Percentiles rank a stretch among this genome's conserved stretches.
Conservation (phyloP, 352 stramenopile genomes). For the Phytophthora kernoviae region DNA sequence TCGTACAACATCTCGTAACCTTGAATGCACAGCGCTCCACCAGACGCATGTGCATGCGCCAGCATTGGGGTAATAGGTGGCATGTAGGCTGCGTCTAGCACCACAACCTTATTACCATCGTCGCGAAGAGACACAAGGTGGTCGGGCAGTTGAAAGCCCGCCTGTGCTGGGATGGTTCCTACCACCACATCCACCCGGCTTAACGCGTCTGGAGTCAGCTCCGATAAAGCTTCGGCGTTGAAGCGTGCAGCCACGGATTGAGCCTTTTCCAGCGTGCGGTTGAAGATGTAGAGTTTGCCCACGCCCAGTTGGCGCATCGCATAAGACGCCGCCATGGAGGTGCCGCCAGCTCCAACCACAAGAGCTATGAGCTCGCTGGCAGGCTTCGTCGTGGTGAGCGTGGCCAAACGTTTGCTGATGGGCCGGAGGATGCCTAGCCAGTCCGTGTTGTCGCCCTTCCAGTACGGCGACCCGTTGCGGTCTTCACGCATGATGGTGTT, state of each 20-base stretch:
- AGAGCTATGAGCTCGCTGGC: conserved; percentile 50
- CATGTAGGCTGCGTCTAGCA: conserved; percentile 99
- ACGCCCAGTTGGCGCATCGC: conserved; percentile 89
- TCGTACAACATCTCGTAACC: conserved; percentile 99
- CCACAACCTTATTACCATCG: conserved; percentile 59
- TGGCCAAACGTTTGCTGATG: conserved; percentile 69
- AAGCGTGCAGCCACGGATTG: conserved; percentile 90
- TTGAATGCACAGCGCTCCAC: conserved; percentile 89
- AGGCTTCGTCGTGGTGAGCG: conserved; percentile 10
- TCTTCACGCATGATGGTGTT: conserved; percentile 95
- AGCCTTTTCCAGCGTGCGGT: conserved; percentile 95
- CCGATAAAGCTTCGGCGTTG: conserved; percentile 68
- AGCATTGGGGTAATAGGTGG: conserved; percentile 95
- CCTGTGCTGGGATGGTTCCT: conserved; percentile 94
- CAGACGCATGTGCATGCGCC: conserved; percentile 81
- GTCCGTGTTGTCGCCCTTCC: conserved; percentile 98
- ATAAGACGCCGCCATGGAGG: conserved; percentile 95
- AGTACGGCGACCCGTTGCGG: conserved; percentile 43
- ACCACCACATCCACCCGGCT: conserved; percentile 91
- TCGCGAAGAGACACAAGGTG: conserved; percentile 50
- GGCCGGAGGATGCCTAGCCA: conserved; percentile 97
- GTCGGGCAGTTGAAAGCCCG: conserved; percentile 80
- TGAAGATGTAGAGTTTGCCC: conserved; percentile 92
- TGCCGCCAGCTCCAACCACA: conserved; percentile 93
- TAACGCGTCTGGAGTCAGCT: conserved; percentile 55